Conservation (phyloP, 805 yeast species). For the Jamesozyma jinghongensis region DNA sequence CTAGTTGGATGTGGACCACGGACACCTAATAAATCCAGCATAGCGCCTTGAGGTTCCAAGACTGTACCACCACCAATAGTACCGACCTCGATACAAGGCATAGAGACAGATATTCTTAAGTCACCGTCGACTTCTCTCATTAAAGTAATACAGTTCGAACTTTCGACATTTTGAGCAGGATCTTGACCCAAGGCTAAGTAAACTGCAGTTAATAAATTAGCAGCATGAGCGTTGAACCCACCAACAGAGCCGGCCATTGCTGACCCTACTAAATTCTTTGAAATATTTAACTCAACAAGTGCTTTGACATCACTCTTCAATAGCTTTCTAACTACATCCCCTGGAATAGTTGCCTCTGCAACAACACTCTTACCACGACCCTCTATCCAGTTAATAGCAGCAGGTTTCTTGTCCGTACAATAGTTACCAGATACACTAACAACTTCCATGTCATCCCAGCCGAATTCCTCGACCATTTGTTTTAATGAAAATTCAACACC, state of each 20-base stretch:
- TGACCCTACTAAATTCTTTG: constrained; percentile 88
- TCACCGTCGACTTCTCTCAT: constrained; percentile 81
- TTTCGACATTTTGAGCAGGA: constrained; percentile 99
- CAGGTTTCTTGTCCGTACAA: constrained; percentile 96
- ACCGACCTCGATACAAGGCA: constrained; percentile 99
- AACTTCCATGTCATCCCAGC: constrained; percentile 89
- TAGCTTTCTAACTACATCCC: constrained; percentile 66
- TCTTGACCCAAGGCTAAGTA: constrained; percentile 96
- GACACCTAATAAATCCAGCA: constrained; percentile 90
- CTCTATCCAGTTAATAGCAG: constrained; percentile 98
- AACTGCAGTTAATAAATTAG: constrained; percentile 91
- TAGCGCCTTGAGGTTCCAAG: constrained; percentile 92
- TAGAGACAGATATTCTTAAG: constrained; percentile 84
- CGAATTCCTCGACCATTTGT: constrained; percentile 78
- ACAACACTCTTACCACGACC: constrained; percentile 98
- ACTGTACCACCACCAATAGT: constrained; percentile 99
- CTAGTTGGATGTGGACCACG: constrained; percentile 89
- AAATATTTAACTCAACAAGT: constrained; percentile 76
- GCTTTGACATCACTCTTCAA: constrained; percentile 90
- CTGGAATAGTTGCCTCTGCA: constrained; percentile 89
- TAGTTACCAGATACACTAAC: constrained; percentile 94
- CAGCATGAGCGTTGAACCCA: constrained; percentile 98
- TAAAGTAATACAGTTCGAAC: constrained; percentile 93
- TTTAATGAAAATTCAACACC: constrained; percentile 88
- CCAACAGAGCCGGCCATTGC: constrained; percentile 99